phyloP scores from a whole-genome alignment of 208 protist species.

The Entamoeba histolytica region DNA sequence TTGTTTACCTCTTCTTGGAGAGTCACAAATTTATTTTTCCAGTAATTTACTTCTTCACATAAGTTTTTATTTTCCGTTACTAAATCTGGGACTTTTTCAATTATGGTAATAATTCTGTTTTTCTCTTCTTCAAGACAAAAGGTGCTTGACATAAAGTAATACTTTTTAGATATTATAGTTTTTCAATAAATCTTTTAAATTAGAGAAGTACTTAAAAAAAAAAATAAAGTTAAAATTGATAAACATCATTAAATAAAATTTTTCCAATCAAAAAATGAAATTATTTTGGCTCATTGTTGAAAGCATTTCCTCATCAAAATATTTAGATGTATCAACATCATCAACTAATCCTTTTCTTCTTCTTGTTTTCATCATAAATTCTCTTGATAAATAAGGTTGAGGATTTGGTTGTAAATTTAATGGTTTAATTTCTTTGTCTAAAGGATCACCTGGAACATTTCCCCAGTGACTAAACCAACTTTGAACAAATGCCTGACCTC shows the following conservation, averaged over 20 bases:
- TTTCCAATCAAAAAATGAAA: not conserved
- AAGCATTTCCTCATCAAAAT: slow-evolving; percentile 50
- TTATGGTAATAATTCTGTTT: no score
- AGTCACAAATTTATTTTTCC: no score
- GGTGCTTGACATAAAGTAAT: no score
- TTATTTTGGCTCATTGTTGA: not conserved
- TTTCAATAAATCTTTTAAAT: no score
- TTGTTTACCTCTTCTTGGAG: no score
- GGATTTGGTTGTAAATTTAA: slow-evolving; percentile 70
- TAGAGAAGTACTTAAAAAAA: no score
- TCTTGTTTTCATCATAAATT: slow-evolving; percentile 94
- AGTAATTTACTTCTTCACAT: no score
- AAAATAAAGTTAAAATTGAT: no score
- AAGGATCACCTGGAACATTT: slow-evolving; percentile 84
- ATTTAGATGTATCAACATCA: slow-evolving; percentile 56
- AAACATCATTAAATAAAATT: not conserved
- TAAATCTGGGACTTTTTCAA: no score
- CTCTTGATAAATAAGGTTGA: slow-evolving; percentile 70
- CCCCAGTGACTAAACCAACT: slow-evolving; percentile 74
- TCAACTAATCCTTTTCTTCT: slow-evolving; percentile 73
- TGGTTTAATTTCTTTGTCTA: slow-evolving; percentile 74
- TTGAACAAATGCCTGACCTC: slow-evolving; percentile 54
- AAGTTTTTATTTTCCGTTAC: no score
- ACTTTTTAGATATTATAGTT: no score
- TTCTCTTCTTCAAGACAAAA: no score